These are phyloP conservation scores for Casuarina glauca DNA, from an alignment of 306 rosid genomes.

Conservation along the genomic window DNA sequence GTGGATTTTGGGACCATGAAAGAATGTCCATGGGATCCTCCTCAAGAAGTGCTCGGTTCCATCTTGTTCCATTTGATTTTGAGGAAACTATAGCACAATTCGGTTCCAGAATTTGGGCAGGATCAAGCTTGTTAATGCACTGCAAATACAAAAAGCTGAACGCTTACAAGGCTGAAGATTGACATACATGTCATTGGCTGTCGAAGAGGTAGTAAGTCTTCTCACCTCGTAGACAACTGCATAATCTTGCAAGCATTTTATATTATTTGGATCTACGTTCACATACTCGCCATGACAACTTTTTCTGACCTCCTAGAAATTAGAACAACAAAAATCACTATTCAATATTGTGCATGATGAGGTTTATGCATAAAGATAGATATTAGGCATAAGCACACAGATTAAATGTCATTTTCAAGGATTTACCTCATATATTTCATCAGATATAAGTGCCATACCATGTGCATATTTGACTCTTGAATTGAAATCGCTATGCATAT, in stretches of 20 bases:
- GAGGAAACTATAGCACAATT: neutral
- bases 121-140: slow-evolving; percentile 25
- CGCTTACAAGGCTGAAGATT: neutral
- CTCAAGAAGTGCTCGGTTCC: neutral
- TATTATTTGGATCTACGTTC: slow-evolving; percentile 35
- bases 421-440: slow-evolving; percentile 10
- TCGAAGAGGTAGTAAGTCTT: no score
- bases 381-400: neutral
- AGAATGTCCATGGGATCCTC: neutral
- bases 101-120: slow-evolving; percentile 38
- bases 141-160: neutral
- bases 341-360: no score
- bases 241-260: slow-evolving; percentile 35
- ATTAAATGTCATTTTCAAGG: no score
- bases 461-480: slow-evolving; percentile 13
- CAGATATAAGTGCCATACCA: slow-evolving; percentile 19
- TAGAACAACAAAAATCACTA: no score
- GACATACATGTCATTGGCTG: no score
- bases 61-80: slow-evolving; percentile 13
- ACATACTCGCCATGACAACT: slow-evolving; percentile 30
- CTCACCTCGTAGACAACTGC: slow-evolving; percentile 31
- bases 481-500: neutral
- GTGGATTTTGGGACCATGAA: neutral
- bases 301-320: neutral
- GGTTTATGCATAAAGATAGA: neutral